phyloP scores from a whole-genome alignment of 2,329 filamentous ascomycete species.

The Eutypa lata region DNA sequence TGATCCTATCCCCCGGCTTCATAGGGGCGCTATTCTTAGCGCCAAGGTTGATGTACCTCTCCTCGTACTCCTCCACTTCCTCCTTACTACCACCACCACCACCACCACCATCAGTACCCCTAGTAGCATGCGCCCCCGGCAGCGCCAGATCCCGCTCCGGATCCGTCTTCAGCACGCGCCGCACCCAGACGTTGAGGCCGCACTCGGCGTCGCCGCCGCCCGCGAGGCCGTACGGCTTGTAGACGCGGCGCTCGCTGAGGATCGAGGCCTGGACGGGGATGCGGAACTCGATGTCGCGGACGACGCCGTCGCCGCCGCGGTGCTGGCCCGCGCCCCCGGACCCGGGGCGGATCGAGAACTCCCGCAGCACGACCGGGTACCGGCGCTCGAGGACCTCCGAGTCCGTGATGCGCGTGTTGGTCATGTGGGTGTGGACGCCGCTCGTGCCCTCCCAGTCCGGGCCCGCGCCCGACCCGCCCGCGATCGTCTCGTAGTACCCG shows the following conservation, averaged over 20 bases:
- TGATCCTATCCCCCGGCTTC: constrained; percentile 73
- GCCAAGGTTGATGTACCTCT: constrained; percentile 67
- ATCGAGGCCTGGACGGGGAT: constrained; percentile 71
- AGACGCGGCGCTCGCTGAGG: constrained; percentile 68
- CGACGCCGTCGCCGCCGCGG: constrained; percentile 64
- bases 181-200: constrained; percentile 85
- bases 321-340: constrained; percentile 61
- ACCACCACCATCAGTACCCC: too few species aligned
- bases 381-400: constrained; percentile 69
- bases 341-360: constrained; percentile 59
- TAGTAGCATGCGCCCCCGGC: constrained; percentile 13
- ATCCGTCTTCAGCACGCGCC: constrained; percentile 61
- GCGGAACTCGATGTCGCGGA: constrained; percentile 71
- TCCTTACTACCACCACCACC: constrained; percentile 17
- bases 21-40: constrained; percentile 79
- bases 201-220: constrained; percentile 77
- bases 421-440: constrained; percentile 74
- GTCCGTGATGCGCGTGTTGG: constrained; percentile 74
- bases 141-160: constrained; percentile 36
- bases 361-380: constrained; percentile 67
- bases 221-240: constrained; percentile 74
- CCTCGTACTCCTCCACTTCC: constrained; percentile 45
- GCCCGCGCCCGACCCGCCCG: constrained; percentile 69
- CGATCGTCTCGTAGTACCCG: constrained; percentile 78
- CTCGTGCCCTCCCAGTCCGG: constrained; percentile 65